These are phyloP conservation scores for Rutidosis leptorrhynchoides DNA, from an alignment of 129 eudicot species.

Conservation along the genomic window DNA sequence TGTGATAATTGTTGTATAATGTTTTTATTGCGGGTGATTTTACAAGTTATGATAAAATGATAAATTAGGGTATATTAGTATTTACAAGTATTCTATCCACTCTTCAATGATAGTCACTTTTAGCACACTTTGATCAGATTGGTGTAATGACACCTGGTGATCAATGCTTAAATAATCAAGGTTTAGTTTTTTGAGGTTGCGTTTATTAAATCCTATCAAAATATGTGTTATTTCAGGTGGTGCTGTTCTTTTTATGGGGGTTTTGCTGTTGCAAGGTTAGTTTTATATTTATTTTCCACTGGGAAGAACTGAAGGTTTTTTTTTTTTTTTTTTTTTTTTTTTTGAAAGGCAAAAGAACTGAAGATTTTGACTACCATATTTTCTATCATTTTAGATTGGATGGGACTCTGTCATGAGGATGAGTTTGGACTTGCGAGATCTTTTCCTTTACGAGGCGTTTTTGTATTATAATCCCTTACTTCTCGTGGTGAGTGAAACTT, in stretches of 20 bases:
- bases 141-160: background rate
- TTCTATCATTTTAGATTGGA: slow-evolving; percentile 51
- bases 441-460: slow-evolving; percentile 94
- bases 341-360: no score
- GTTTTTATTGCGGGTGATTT: background rate
- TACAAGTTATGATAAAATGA: background rate
- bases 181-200: slow-evolving; percentile 7
- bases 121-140: background rate
- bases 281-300: slow-evolving; percentile 21
- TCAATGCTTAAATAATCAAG: background rate
- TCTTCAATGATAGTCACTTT: background rate
- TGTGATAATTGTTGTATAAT: background rate
- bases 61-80: slow-evolving; percentile 1
- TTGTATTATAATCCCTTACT: slow-evolving; percentile 94
- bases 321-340: no score
- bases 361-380: background rate
- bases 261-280: slow-evolving; percentile 88
- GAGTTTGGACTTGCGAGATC: slow-evolving; percentile 90
- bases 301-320: slow-evolving; percentile 2
- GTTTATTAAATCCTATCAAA: slow-evolving; percentile 13
- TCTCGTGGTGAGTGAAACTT: slow-evolving; percentile 74
- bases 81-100: background rate
- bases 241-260: slow-evolving; percentile 86
- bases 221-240: slow-evolving; percentile 53
- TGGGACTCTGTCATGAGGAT: slow-evolving; percentile 99